Percentiles rank a stretch among this genome's conserved stretches.
Conservation (phyloP, 495 filamentous ascomycete genomes). For the Penicillium argentinense region DNA sequence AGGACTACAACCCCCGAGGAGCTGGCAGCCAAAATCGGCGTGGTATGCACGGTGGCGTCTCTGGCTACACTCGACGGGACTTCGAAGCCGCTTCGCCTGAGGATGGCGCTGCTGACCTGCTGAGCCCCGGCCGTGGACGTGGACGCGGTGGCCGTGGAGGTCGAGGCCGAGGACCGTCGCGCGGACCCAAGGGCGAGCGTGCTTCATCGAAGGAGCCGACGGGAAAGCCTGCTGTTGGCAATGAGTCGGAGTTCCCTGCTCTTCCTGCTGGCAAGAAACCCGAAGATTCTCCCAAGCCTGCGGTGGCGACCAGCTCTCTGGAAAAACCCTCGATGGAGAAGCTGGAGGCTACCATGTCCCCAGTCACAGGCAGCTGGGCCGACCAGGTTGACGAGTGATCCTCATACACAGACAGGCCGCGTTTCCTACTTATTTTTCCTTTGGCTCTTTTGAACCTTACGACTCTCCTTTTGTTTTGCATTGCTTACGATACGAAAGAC, state of each 20-base stretch:
- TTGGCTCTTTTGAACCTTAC: constrained; percentile 5
- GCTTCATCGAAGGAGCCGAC: constrained; percentile 20
- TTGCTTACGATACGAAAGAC: constrained; percentile 15
- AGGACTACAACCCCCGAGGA: constrained; percentile 51
- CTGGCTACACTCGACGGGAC: constrained; percentile 36
- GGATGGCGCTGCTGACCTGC: constrained; percentile 10
- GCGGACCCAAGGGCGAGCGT: constrained; percentile 27
- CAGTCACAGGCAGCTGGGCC: constrained; percentile 37
- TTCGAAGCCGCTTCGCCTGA: constrained; percentile 27
- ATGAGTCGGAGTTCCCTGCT: constrained; percentile 45
- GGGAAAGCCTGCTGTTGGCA: constrained; percentile 24
- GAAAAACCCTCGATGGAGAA: constrained; percentile 21
- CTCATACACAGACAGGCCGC: too few species aligned
- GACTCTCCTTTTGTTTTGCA: constrained; percentile 10
- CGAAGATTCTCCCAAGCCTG: constrained; percentile 1
- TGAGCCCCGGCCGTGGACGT: constrained; percentile 18
- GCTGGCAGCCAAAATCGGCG: constrained; percentile 49
- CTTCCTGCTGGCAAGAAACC: constrained; percentile 33
- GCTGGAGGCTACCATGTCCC: constrained; percentile 24
- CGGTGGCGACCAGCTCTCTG: not conserved
- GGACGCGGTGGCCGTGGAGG: constrained; percentile 31
- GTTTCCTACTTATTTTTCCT: not conserved
- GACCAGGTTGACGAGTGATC: constrained; percentile 39
- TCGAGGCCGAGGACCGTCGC: constrained; percentile 35
- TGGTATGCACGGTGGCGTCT: constrained; percentile 62